Base-by-base conservation (phyloP, 805 yeast genomes). In the Saccharomycopsis olivae region DNA sequence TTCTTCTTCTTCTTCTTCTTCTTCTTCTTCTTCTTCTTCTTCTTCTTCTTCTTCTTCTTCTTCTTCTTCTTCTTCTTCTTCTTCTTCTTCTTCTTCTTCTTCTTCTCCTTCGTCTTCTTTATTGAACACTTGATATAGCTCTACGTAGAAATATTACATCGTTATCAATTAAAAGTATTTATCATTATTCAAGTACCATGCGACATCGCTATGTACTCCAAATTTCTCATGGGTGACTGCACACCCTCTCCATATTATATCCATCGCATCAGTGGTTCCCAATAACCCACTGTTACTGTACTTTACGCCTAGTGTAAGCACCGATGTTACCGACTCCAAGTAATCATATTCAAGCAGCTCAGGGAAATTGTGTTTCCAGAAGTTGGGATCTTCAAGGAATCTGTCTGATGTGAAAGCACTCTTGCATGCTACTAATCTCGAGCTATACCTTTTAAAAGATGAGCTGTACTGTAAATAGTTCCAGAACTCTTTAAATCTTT, bases 401-500 rank as follows among this genome's bases (percentile, higher is more conserved):
- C n/a, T n/a, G n/a, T n/a, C n/a, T n/a, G n/a, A n/a, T n/a, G n/a
- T n/a, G n/a, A n/a, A n/a, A n/a, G n/a, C n/a, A 8, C 10, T 8
- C 10, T 23, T 23, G n/a, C n/a, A n/a, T n/a, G n/a, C n/a, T n/a
- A 18, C 6, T 17, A 40, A 29, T 21, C 18, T 33, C 23, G 23
- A 13, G 11, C 32, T 30, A 18, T 38, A 41, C 4, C 29, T 33
- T 14, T 38, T 17, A 28, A 44, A 44, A 20, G 29, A 33, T 15
- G 18, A 17, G 27, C 35, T 38, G 10, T 29, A 29, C 16, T 49
- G 39, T 8, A 57, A 32, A 0, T 17, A 14, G 1, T 53, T 55
- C 71, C 75, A 73, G 34, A 74, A 49, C 3, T 69, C 73, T 20
- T 61, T 45, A 40, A 73, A 73, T 39, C 69, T 62, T 19, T 62